Base-by-base conservation (phyloP, 768 basidiomycete genomes). In the Suillus hirtellus region DNA sequence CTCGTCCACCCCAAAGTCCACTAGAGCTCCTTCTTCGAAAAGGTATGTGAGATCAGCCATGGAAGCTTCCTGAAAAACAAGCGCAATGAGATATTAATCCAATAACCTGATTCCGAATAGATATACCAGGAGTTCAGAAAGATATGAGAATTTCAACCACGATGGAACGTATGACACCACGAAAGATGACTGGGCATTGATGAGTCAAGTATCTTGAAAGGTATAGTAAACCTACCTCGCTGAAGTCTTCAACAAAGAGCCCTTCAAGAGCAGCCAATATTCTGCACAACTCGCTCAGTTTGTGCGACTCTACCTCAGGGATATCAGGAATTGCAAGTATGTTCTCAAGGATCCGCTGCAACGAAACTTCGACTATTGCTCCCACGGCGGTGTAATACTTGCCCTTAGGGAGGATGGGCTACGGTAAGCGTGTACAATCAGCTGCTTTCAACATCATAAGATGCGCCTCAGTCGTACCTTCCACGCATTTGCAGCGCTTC, bases 121-220 rank as follows among this genome's bases (percentile, higher is more conserved):
- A 81, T 90, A 53, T 64, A 95, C 95, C 81, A 98, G 73, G 14
- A 98, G 82, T 74, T 97, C 95, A 2, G 93, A 93, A 5, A 97
- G 81, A 75, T 98, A 98, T 21, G 91, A 94, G 75, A 93, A 96
- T 75, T 96, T 96, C 68, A 97, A 81, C 96, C 96, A 98, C 14
- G 86, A 89, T 1, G 93, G 90, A n/a, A 96, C 92, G 66, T 93
- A 93, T 0, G 86, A 87, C 1, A 89, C 90, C 8, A 93, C 87
- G 55, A 90, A 87, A 0, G 92, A 89, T 21, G 89, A 82, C 85
- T 90, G 66, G 35, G 49, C 50, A 52, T n/a, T 34, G 21, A 60
- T 66, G 38, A 66, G 55, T 10, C n/a, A 19, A 53, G 52, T 35
- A 40, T 59, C 21, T 47, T 35, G 21, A 24, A 56, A 15, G 37